Evolutionary conservation across 208 protist species (phyloP), one percentile per base, ranked within the genome.

Genomic region (Acanthamoeba sp.): DNA sequence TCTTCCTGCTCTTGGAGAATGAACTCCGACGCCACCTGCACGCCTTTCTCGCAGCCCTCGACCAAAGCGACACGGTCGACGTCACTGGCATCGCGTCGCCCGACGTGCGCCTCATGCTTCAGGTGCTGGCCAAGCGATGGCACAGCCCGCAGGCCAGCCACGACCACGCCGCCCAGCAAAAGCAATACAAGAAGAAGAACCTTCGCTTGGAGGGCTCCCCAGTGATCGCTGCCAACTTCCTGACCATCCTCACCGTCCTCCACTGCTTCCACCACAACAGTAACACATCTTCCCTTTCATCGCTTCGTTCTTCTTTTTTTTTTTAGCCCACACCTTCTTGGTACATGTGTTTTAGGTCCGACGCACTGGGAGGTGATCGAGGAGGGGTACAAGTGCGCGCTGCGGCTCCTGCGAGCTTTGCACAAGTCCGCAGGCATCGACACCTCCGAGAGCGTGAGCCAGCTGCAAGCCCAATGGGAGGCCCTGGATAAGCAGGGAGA

Each of bases 201-300:
- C 36, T 80, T 14, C 36, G 22, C 1, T 27, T 80, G 69, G 69
- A 38, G 38, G 69, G 69, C 22, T 80, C 69, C 22, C 3, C 69
- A 20, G 36, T 80, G 9, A 80, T 80, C 29, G 36, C 36, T 1
- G 36, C 69, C 36, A 80, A 80, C 38, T 80, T 80, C 29, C 69
- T 80, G 18, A 80, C 69, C 69, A 80, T 80, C 38, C 36, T 80
- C 0, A 50, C 38, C 1, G 69, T 34, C 1, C 69, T 80, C 69
- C 42, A 80, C 69, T 50, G 38, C 36, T 80, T 48, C 69, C 69
- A 80, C 20, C 69, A 80, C 38, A 80, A 24, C 12, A 80, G 69
- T 80, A 69, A 5, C 20, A 0, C 34, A 2, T 5, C n/a, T 1
- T 29, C 69, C 6, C 29, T 7, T 1, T 45, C 24, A 7, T 24